phyloP scores from a whole-genome alignment of 1,139 yeast genomes.

The Diutina siamensis region DNA sequence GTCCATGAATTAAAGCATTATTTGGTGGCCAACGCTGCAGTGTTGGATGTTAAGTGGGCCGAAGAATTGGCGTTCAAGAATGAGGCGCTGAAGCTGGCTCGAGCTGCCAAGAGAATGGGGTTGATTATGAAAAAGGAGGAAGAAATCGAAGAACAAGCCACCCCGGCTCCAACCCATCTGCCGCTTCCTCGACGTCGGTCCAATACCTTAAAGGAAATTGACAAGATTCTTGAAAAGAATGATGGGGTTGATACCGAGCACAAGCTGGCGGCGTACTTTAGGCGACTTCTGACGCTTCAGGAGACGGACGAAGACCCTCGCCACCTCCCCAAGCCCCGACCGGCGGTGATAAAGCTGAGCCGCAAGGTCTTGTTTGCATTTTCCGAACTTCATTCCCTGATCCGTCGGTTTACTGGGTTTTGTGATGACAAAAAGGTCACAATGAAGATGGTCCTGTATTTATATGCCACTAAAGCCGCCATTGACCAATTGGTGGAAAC shows the following conservation, averaged over 20 bases:
- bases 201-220: slow-evolving; percentile 29
- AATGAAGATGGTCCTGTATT: slow-evolving; percentile 42
- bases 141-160: slow-evolving; percentile 9
- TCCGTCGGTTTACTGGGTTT: slow-evolving; percentile 55
- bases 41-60: slow-evolving; percentile 13
- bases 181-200: slow-evolving; percentile 13
- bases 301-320: slow-evolving; percentile 19
- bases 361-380: slow-evolving; percentile 48
- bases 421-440: slow-evolving; percentile 55
- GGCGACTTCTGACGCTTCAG: slow-evolving; percentile 58
- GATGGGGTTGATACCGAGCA: slow-evolving; percentile 33
- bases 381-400: slow-evolving; percentile 60
- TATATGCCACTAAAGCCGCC: slow-evolving; percentile 46
- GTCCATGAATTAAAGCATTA: slow-evolving; percentile 38
- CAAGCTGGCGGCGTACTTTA: slow-evolving; percentile 56
- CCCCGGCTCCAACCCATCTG: slow-evolving; percentile 9
- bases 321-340: slow-evolving; percentile 5
- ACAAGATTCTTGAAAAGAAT: slow-evolving; percentile 22
- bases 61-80: not conserved
- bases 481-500: slow-evolving; percentile 50
- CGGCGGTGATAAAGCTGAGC: slow-evolving; percentile 36
- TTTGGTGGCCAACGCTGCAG: slow-evolving; percentile 19
- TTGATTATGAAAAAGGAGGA: slow-evolving; percentile 35
- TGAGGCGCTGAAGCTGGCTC: not conserved
- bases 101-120: slow-evolving; percentile 51